These are phyloP conservation scores for Calonectria pauciramosa DNA, from an alignment of 2,329 filamentous ascomycete species.

Conservation along the genomic window DNA sequence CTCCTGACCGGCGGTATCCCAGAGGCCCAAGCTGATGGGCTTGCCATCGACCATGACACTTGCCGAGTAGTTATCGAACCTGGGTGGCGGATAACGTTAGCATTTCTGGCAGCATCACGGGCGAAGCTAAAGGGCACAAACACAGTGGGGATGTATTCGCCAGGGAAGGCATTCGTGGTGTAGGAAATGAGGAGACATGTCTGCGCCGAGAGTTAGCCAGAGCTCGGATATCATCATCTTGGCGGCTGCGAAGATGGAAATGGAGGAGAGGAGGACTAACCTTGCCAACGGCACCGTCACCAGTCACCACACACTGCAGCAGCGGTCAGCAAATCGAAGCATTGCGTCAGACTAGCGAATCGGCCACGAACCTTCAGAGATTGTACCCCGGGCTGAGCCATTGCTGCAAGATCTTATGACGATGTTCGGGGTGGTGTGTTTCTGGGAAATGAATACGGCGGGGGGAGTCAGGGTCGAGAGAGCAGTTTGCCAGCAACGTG, in stretches of 20 bases:
- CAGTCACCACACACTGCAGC: conserved; percentile 93
- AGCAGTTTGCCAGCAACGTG: conserved; percentile 15
- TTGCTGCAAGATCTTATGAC: conserved; percentile 53
- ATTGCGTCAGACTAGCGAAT: conserved; percentile 33
- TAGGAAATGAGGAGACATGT: conserved; percentile 99
- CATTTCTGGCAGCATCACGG: neutral
- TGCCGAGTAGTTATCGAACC: conserved; percentile 98
- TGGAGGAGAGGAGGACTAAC: conserved; percentile 59
- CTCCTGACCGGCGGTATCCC: conserved; percentile 99
- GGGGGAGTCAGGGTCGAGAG: neutral
- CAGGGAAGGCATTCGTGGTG: conserved; percentile 99
- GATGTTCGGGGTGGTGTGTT: conserved; percentile 22
- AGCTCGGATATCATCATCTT: conserved; percentile 13
- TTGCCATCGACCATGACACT: conserved; percentile 99
- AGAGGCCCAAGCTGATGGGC: conserved; percentile 95
- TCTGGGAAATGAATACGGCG: conserved; percentile 8
- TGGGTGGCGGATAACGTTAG: conserved; percentile 53
- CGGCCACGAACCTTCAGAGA: conserved; percentile 82
- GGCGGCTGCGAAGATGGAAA: conserved; percentile 6
- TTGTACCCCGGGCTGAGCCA: conserved; percentile 88
- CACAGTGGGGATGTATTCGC: conserved; percentile 99
- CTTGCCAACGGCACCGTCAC: conserved; percentile 99
- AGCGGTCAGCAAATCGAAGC: conserved; percentile 47
- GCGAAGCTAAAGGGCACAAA: conserved; percentile 62
- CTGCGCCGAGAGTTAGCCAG: conserved; percentile 63